These are phyloP conservation scores for Tricharina praecox DNA, from an alignment of 495 filamentous ascomycete species.

Conservation along the genomic window DNA sequence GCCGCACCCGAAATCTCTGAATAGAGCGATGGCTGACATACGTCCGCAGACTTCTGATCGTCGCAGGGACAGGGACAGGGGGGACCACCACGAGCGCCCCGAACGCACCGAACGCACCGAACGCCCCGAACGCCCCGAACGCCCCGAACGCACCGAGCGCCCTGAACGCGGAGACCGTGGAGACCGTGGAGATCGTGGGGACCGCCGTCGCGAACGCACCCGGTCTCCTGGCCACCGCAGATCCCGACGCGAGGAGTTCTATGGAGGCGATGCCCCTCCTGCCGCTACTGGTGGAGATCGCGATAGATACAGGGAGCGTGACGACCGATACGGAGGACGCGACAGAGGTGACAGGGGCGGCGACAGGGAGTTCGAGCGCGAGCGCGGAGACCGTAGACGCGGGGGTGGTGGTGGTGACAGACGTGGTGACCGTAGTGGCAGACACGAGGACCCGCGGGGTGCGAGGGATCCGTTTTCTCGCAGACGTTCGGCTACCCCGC, in stretches of 20 bases:
- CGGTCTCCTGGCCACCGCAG: constrained; percentile 26
- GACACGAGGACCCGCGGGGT: constrained; percentile 20
- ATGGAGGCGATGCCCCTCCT: constrained; percentile 13
- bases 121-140: not conserved
- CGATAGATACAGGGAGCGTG: constrained; percentile 31
- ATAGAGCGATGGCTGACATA: constrained; percentile 5
- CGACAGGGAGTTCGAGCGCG: constrained; percentile 31
- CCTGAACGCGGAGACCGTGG: constrained; percentile 22
- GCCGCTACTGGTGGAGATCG: constrained; percentile 9
- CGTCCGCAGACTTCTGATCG: constrained; percentile 22
- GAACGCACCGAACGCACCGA: constrained; percentile 8
- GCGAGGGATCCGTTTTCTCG: constrained; percentile 26
- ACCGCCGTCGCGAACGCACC: constrained; percentile 28
- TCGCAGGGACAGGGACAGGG: constrained; percentile 25
- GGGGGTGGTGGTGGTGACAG: constrained; percentile 22
- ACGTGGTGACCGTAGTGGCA: constrained; percentile 16
- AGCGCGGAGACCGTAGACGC: constrained; percentile 22
- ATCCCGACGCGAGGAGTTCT: constrained; percentile 24
- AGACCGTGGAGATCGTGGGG: constrained; percentile 22
- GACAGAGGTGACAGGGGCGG: constrained; percentile 31
- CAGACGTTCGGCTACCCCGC: constrained; percentile 62
- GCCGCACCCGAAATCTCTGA: not conserved
- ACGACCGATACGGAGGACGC: constrained; percentile 24
- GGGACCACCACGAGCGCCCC: constrained; percentile 18
- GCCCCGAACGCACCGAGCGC: constrained; percentile 6